phyloP scores from a whole-genome alignment of 768 basidiomycete species.

The Cystofilobasidium capitatum region DNA sequence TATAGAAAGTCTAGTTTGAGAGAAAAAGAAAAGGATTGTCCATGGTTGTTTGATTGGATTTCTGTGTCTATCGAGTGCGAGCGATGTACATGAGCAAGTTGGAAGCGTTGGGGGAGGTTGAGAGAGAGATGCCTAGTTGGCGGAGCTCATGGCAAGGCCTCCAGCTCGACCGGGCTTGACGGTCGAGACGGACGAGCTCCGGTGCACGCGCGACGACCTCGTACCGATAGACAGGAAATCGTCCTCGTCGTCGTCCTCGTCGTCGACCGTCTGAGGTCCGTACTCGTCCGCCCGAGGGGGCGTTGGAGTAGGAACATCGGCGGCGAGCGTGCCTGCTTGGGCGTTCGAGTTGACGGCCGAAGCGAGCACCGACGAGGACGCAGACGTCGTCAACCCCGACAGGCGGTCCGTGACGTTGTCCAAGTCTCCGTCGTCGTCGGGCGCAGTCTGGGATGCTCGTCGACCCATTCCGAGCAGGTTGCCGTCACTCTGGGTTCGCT shows the following conservation, averaged over 20 bases:
- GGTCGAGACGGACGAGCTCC: constrained; percentile 16
- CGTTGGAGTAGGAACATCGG: neutral
- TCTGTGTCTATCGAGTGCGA: too few species aligned
- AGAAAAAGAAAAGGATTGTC: neutral
- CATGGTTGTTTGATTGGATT: too few species aligned
- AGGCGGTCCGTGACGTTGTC: neutral
- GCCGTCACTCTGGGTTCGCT: constrained; percentile 16
- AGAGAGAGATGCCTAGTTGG: neutral
- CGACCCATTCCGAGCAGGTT: constrained; percentile 16
- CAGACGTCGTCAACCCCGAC: neutral
- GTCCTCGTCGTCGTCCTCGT: constrained; percentile 13
- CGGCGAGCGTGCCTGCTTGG: constrained; percentile 10
- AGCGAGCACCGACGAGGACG: constrained; percentile 18
- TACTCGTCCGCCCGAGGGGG: neutral
- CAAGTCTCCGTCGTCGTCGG: neutral
- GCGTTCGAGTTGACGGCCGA: constrained; percentile 14
- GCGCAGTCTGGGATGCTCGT: neutral
- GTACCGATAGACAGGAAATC: constrained; percentile 10
- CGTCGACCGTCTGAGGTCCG: neutral
- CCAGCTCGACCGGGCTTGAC: neutral
- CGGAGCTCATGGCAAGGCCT: neutral
- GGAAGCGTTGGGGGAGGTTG: too few species aligned
- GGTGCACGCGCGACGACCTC: neutral
- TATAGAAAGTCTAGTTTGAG: neutral
- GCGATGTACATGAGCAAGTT: too few species aligned